Base-by-base conservation (phyloP, 371 early-diverging fungal genomes). In the Globomyces sp. region DNA sequence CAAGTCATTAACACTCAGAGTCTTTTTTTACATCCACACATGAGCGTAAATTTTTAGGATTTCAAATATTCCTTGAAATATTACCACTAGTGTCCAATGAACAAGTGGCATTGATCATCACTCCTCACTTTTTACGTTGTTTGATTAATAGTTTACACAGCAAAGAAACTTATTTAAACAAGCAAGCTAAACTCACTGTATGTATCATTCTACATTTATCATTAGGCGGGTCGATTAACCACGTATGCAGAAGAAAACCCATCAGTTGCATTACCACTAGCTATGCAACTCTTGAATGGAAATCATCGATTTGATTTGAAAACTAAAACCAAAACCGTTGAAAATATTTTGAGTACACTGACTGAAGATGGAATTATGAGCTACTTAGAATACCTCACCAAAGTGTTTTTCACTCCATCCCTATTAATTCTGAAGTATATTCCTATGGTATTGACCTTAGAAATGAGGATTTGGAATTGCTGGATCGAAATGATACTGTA, bases 31-130 rank as follows among this genome's bases (percentile, higher is more conserved):
- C 81, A 47, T 76, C 93, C 6, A 85, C 89, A 45, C 89, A 92
- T 77, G 91, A 92, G 70, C 88, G 92, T 69, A 91, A 90, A 70
- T 92, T 80, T 79, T 87, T 94, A 85, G 95, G 94, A 24, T 91
- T 93, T 78, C 86, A 87, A 65, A 73, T 93, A 36, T 86, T 94
- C 48, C 86, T 88, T 66, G 82, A 82, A 60, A 80, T 87, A 2
- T 74, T 94, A 67, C 85, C 86, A 24, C 78, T 78, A 40, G 77
- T 92, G 11, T 36, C 58, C 0, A 40, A 68, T 1, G 66, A 64
- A n/a, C 74, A 82, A 63, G 80, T 92, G 67, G 86, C 92, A 0
- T 72, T 86, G 63, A 74, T 95, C 46, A 90, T 94, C 73, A 90
- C 93, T 47, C 84, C 83, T 34, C 88, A 90, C 75, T 86, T 94